Evolutionary conservation across 148 eudicot species (phyloP), one percentile per base, ranked within the genome.

Genomic region (Suaeda aralocaspica): DNA sequence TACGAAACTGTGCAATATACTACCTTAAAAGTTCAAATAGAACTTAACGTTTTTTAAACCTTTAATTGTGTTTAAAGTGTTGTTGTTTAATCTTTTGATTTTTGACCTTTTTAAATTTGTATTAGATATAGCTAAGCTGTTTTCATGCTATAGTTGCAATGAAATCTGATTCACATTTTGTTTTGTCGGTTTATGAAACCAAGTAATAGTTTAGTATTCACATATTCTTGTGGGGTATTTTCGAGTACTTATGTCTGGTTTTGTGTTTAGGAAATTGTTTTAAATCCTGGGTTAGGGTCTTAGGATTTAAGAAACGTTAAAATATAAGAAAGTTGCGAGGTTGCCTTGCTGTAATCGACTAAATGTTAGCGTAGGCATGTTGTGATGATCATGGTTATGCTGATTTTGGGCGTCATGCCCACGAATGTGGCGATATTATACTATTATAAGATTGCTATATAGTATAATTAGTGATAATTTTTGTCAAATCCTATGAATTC

Each of bases 401-500:
- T 56, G 59, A 60, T 26, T 52, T 24, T 45, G 66, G 73, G 69
- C 60, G 59, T 13, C 34, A 42, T 78, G 56, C 73, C 72, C 74
- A 66, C 64, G 56, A 69, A 39, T 57, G 53, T 71, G 31, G 31
- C 59, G 45, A 64, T 71, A 30, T 52, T 57, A 29, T 58, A 31
- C 46, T 33, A 9, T 34, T 68, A 10, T 41, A 60, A 66, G 67
- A 59, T 59, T 25, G 55, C 49, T 50, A 41, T 44, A 34, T 14
- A 60, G 22, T 72, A 71, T 41, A 29, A 50, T 59, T 10, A 49
- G 64, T 30, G 48, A 59, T 69, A 72, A 41, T 68, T 72, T 60
- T 68, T 68, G 70, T 68, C 53, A 62, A 50, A 63, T 67, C 72
- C 73, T 73, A 33, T 64, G 73, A 42, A 59, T 26, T 68, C 53